phyloP scores from a whole-genome alignment of 768 basidiomycete genomes.

The Glaciozyma martinii region DNA sequence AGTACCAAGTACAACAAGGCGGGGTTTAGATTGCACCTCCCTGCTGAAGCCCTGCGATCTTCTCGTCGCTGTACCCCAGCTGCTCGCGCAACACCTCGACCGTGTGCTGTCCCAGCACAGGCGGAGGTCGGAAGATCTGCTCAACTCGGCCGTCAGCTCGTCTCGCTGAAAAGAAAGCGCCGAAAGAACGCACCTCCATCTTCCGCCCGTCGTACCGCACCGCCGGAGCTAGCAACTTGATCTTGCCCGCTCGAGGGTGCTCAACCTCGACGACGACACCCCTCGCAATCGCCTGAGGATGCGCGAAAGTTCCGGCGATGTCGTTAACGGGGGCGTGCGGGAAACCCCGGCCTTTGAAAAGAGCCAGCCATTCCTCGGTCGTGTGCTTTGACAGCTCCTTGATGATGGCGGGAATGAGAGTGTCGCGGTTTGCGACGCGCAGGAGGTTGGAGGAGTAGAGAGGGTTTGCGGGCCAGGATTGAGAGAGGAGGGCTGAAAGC shows the following conservation, averaged over 20 bases:
- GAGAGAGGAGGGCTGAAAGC: constrained; percentile 56
- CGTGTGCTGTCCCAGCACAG: constrained; percentile 33
- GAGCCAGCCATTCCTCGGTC: constrained; percentile 64
- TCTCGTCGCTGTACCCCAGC: constrained; percentile 23
- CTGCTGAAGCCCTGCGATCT: constrained; percentile 23
- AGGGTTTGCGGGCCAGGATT: constrained; percentile 53
- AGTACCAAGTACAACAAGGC: too few relatives aligned
- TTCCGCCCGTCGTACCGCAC: constrained; percentile 32
- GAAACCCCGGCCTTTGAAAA: constrained; percentile 71
- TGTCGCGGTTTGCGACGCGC: constrained; percentile 65
- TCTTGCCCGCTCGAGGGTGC: constrained; percentile 64
- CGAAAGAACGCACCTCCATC: constrained; percentile 21
- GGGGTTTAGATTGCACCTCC: constrained; percentile 15
- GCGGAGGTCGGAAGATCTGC: constrained; percentile 31
- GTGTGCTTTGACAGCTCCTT: constrained; percentile 51
- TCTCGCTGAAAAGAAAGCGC: too few relatives aligned
- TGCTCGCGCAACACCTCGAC: constrained; percentile 32
- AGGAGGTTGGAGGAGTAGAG: constrained; percentile 64
- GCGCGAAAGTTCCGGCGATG: constrained; percentile 76
- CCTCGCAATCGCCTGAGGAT: constrained; percentile 74
- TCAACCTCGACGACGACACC: constrained; percentile 61
- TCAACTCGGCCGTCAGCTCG: not conserved
- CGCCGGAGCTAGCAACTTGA: constrained; percentile 32
- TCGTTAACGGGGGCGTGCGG: constrained; percentile 90
- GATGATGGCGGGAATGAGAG: constrained; percentile 61